These are phyloP conservation scores for Pichia norvegensis DNA, from an alignment of 1,139 yeast genomes.

Conservation along the genomic window DNA sequence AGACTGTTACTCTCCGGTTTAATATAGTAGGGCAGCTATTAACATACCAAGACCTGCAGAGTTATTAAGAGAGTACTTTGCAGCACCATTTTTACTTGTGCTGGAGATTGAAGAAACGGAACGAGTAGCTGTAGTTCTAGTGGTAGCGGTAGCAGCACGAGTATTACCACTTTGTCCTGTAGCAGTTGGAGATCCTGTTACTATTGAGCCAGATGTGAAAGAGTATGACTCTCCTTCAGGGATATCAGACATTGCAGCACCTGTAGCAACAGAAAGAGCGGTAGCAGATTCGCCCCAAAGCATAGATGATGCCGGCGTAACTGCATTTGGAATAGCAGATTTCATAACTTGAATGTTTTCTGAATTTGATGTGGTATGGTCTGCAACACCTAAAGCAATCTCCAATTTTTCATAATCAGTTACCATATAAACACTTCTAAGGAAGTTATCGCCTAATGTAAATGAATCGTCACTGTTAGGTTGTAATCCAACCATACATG, in stretches of 20 bases:
- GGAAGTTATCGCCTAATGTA: conserved; percentile 64
- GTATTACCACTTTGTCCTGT: not conserved
- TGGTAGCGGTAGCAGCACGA: not conserved
- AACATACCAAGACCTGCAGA: conserved; percentile 1
- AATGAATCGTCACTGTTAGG: conserved; percentile 26
- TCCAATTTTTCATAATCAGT: conserved; percentile 63
- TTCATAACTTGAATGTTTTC: conserved; percentile 12
- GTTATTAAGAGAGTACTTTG: not conserved
- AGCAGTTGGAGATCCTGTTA: not conserved
- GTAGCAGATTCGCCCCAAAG: conserved; percentile 11
- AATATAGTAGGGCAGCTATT: conserved; percentile 1
- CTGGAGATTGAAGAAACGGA: not conserved
- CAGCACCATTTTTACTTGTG: not conserved
- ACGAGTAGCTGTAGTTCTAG: not conserved
- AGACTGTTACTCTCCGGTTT: not conserved
- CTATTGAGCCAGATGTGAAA: not conserved
- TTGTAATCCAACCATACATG: conserved; percentile 19
- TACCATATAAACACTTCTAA: conserved; percentile 69
- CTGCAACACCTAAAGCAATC: conserved; percentile 61
- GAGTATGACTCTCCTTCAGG: not conserved
- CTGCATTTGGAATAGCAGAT: conserved; percentile 15
- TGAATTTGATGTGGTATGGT: conserved; percentile 8
- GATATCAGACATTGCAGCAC: not conserved
- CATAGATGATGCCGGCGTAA: conserved; percentile 7
- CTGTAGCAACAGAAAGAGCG: not conserved